Evolutionary conservation across 192 early-diverging fungal species (phyloP).

Genomic region (Mortierella alpina): DNA sequence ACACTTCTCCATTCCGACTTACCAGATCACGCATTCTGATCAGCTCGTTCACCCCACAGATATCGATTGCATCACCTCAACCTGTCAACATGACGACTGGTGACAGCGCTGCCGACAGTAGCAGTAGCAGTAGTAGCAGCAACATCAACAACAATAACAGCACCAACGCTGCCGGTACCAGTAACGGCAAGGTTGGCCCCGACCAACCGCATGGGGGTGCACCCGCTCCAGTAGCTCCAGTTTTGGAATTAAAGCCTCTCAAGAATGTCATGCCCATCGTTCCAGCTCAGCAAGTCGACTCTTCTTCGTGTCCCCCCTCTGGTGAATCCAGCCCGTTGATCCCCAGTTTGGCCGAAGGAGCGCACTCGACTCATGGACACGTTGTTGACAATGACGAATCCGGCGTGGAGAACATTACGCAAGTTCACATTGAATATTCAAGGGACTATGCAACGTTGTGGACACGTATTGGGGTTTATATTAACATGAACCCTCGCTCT

Average conservation of each 20-base stretch:
- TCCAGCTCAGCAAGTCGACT: conserved; percentile 45
- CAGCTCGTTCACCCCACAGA: neutral
- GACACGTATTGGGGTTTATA: neutral
- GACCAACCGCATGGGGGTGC: neutral
- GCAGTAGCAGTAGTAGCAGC: neutral
- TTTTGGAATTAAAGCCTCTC: conserved; percentile 34
- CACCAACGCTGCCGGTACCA: neutral
- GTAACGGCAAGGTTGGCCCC: neutral
- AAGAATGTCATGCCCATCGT: conserved; percentile 55
- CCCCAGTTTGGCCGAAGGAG: neutral
- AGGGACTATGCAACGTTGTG: neutral
- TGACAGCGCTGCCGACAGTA: neutral
- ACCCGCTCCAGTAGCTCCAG: neutral
- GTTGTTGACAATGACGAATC: conserved; percentile 44
- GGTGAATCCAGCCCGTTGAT: conserved; percentile 17
- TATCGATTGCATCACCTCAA: too few species aligned
- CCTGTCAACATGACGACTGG: neutral
- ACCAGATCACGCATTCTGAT: neutral
- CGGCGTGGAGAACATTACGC: conserved; percentile 52
- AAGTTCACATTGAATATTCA: conserved; percentile 2
- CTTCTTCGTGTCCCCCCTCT: conserved; percentile 30
- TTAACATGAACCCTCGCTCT: conserved; percentile 4
- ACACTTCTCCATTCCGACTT: neutral
- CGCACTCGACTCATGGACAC: neutral
- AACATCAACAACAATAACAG: conserved; percentile 1